These are phyloP conservation scores for Pichia cephalocereana DNA, from an alignment of 805 yeast species.

Conservation along the genomic window DNA sequence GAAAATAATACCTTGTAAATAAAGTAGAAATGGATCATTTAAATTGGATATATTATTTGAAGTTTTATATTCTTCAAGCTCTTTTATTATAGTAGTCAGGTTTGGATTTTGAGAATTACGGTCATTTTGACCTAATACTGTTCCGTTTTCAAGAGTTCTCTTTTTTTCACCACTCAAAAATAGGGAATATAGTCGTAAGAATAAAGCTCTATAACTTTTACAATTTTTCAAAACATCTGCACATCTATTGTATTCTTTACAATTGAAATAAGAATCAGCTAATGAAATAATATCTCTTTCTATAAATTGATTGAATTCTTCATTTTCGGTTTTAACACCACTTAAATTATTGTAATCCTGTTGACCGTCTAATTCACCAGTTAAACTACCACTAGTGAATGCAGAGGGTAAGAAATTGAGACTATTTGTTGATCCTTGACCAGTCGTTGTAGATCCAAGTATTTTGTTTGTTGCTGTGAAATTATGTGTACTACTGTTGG, in stretches of 20 bases:
- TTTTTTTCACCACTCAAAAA: conserved; percentile 72
- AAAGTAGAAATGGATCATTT: conserved; percentile 54
- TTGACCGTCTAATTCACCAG: neutral
- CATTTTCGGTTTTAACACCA: conserved; percentile 6
- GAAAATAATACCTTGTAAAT: conserved; percentile 61
- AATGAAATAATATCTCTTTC: conserved; percentile 42
- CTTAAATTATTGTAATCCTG: neutral
- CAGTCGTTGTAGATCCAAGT: neutral
- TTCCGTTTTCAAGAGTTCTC: conserved; percentile 63
- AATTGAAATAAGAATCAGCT: conserved; percentile 68
- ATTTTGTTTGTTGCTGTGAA: neutral
- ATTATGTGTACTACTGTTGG: neutral
- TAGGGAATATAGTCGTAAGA: conserved; percentile 59
- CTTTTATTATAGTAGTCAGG: conserved; percentile 30
- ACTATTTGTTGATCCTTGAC: neutral
- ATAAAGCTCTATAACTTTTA: conserved; percentile 41
- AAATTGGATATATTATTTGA: conserved; percentile 6
- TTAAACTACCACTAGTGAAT: neutral
- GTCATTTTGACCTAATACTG: conserved; percentile 41
- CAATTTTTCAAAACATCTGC: conserved; percentile 48
- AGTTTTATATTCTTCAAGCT: conserved; percentile 28
- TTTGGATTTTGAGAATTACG: conserved; percentile 23
- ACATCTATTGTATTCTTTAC: conserved; percentile 79
- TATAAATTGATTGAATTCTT: conserved; percentile 18
- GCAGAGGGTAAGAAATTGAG: neutral